Conservation (phyloP, 2,329 filamentous ascomycete species). For the Fusarium siculi region DNA sequence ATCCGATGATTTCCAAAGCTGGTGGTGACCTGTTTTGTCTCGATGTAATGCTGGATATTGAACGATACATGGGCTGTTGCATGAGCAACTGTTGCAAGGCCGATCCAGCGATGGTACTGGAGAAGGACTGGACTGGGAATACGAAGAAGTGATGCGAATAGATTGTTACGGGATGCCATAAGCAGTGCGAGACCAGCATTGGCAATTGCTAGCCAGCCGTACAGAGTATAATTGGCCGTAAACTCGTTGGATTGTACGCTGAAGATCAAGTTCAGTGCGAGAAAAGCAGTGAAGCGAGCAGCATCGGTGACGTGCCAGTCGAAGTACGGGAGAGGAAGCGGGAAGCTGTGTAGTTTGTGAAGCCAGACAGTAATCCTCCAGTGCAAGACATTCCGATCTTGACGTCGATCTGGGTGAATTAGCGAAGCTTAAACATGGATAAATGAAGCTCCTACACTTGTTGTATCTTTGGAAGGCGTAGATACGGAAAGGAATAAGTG, state of each 20-base stretch:
- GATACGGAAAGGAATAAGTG: neutral
- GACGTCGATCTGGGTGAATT: neutral
- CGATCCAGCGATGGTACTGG: neutral
- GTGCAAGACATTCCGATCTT: neutral
- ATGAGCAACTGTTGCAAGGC: neutral
- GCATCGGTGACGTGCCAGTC: neutral
- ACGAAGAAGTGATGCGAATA: neutral
- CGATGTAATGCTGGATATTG: neutral
- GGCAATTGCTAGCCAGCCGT: neutral
- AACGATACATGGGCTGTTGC: neutral
- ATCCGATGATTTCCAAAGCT: neutral
- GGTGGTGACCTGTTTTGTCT: neutral
- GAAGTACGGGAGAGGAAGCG: neutral
- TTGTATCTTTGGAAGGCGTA: neutral
- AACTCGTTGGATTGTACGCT: neutral
- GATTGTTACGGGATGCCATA: neutral
- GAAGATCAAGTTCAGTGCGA: neutral
- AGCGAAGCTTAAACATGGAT: fast-evolving
- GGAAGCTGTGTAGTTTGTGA: neutral
- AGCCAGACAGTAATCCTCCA: neutral
- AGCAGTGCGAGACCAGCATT: neutral
- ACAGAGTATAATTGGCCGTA: neutral
- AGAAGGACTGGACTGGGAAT: neutral
- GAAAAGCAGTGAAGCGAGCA: neutral
- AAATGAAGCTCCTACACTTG: fast-evolving